A percentile compares a stretch with the other conserved stretches of the same genome.
Evolutionary conservation across 768 basidiomycete species (phyloP).

Genomic region (Hysterangium stoloniferum): DNA sequence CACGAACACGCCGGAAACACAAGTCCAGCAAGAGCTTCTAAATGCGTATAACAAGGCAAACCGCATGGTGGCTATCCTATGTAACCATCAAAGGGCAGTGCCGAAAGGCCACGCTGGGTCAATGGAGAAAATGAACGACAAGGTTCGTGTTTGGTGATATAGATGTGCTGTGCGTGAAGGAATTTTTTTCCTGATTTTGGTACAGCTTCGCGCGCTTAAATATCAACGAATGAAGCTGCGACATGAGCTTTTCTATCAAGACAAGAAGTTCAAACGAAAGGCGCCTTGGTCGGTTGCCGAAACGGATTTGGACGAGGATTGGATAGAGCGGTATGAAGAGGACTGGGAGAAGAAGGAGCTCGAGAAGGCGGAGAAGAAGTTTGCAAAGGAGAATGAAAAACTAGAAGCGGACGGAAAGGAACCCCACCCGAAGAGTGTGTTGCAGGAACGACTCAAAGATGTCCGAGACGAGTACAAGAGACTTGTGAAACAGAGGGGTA

Average conservation of each 20-base stretch:
- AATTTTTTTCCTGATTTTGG: not conserved
- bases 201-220: constrained; percentile 80
- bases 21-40: constrained; percentile 88
- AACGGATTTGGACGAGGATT: constrained; percentile 93
- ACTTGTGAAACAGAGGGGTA: constrained; percentile 77
- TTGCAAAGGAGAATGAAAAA: constrained; percentile 89
- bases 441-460: constrained; percentile 59
- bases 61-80: constrained; percentile 92
- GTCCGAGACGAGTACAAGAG: constrained; percentile 73
- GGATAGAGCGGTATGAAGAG: constrained; percentile 74
- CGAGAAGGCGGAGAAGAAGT: constrained; percentile 90
- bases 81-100: constrained; percentile 96
- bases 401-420: constrained; percentile 62
- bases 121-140: constrained; percentile 91
- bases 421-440: constrained; percentile 47
- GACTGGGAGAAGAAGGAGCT: constrained; percentile 70
- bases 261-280: constrained; percentile 77
- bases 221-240: constrained; percentile 98
- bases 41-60: constrained; percentile 97
- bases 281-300: constrained; percentile 73
- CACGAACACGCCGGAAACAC: constrained; percentile 55
- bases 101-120: constrained; percentile 89
- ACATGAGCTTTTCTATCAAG: constrained; percentile 71
- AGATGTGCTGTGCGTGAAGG: not conserved
- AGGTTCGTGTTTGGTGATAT: constrained; percentile 41